Evolutionary conservation across 257 asterid genomes (phyloP).

Genomic region (Solanum sejunctum): DNA sequence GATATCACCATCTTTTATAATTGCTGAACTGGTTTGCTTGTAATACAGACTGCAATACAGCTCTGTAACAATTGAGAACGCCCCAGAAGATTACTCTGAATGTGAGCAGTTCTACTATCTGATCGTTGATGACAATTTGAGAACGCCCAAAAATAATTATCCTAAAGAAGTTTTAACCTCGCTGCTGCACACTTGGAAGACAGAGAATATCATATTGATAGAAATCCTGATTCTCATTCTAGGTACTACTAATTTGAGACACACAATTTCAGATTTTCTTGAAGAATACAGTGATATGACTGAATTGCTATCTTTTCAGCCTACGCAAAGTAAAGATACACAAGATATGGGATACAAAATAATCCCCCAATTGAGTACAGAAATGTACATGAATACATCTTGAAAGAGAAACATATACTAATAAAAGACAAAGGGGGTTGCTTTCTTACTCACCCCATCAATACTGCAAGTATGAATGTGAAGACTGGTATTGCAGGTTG

Average conservation of each 20-base stretch:
- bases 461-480: conserved; percentile 76
- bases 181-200: background rate
- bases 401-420: background rate
- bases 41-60: background rate
- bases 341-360: background rate
- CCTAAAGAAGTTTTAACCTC: background rate
- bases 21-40: background rate
- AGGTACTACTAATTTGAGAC: background rate
- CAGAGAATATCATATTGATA: background rate
- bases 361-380: background rate
- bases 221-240: background rate
- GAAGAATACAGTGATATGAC: background rate
- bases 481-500: conserved; percentile 97
- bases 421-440: background rate
- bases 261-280: background rate
- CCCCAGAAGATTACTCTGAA: background rate
- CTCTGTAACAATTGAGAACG: background rate
- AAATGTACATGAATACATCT: background rate
- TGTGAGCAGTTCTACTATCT: background rate
- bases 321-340: background rate
- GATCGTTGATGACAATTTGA: background rate
- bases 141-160: background rate
- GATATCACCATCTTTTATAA: background rate
- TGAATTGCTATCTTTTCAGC: background rate
- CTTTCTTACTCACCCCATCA: conserved; percentile 67